Evolutionary conservation across 495 filamentous ascomycete species (phyloP).

Genomic region (Penicillium roqueforti): DNA sequence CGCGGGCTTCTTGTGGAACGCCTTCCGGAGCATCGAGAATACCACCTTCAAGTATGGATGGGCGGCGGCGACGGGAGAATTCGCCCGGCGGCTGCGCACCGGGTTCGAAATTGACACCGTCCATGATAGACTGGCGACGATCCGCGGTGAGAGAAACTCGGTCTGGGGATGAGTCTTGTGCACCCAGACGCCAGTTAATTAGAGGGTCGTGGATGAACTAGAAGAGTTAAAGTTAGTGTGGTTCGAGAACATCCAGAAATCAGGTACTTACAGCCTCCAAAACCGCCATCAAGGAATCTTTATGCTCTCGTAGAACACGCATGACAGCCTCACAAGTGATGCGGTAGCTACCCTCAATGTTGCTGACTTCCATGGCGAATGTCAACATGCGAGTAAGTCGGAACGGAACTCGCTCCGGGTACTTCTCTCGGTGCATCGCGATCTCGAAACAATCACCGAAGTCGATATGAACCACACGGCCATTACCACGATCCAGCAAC

Average conservation of each 20-base stretch:
- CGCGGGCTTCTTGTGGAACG: conserved; percentile 51
- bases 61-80: conserved; percentile 44
- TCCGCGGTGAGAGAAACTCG: conserved; percentile 79
- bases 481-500: conserved; percentile 91
- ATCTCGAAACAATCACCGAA: conserved; percentile 99
- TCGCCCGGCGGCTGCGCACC: conserved; percentile 41
- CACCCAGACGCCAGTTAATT: conserved; percentile 92
- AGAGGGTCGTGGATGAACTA: conserved; percentile 97
- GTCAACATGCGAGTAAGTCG: conserved; percentile 96
- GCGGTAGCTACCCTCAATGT: conserved; percentile 96
- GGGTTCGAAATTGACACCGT: conserved; percentile 53
- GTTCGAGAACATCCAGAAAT: conserved; percentile 1
- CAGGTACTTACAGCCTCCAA: conserved; percentile 79
- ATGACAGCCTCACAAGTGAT: conserved; percentile 98
- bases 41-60: conserved; percentile 50
- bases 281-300: conserved; percentile 97
- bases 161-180: conserved; percentile 74
- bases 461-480: conserved; percentile 96
- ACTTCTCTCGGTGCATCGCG: conserved; percentile 99
- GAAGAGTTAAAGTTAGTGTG: conserved; percentile 23
- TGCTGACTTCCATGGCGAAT: conserved; percentile 98
- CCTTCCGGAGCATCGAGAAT: conserved; percentile 49
- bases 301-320: conserved; percentile 92
- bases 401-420: conserved; percentile 96
- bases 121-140: conserved; percentile 69